phyloP scores from a whole-genome alignment of 768 basidiomycete species.

The Dioszegia hungarica region DNA sequence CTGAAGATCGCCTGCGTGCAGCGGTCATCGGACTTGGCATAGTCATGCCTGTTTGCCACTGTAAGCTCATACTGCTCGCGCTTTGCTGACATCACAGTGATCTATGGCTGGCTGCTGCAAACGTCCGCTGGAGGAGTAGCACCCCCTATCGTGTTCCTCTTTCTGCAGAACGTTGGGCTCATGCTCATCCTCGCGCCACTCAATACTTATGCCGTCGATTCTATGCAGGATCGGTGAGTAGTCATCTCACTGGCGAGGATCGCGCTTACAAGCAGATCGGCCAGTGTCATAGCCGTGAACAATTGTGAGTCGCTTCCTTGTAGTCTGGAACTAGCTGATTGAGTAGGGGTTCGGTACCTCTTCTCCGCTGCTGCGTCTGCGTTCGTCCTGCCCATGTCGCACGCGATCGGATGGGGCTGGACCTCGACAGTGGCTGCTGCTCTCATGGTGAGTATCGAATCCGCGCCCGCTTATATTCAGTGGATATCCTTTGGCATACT shows the following conservation, averaged over 20 bases:
- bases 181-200: slow-evolving; percentile 40
- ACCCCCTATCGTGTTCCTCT: slow-evolving; percentile 35
- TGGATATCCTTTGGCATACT: slow-evolving; percentile 17
- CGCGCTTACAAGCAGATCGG: not conserved
- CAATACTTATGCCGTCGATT: slow-evolving; percentile 24
- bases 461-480: not conserved
- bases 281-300: slow-evolving; percentile 47
- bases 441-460: slow-evolving; percentile 23
- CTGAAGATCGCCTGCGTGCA: slow-evolving; percentile 48
- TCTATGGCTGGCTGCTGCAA: slow-evolving; percentile 39
- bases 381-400: slow-evolving; percentile 46
- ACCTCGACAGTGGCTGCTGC: slow-evolving; percentile 45
- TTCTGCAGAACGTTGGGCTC: slow-evolving; percentile 36
- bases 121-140: slow-evolving; percentile 39
- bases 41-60: slow-evolving; percentile 35
- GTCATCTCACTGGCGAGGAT: too few species aligned
- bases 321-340: slow-evolving; percentile 2
- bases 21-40: slow-evolving; percentile 36
- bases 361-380: slow-evolving; percentile 48
- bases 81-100: slow-evolving; percentile 24
- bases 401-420: slow-evolving; percentile 48
- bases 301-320: slow-evolving; percentile 30
- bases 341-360: slow-evolving; percentile 42
- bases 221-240: slow-evolving; percentile 33
- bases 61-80: slow-evolving; percentile 16